phyloP scores from a whole-genome alignment of 768 basidiomycete genomes.

The Suillus decipiens region DNA sequence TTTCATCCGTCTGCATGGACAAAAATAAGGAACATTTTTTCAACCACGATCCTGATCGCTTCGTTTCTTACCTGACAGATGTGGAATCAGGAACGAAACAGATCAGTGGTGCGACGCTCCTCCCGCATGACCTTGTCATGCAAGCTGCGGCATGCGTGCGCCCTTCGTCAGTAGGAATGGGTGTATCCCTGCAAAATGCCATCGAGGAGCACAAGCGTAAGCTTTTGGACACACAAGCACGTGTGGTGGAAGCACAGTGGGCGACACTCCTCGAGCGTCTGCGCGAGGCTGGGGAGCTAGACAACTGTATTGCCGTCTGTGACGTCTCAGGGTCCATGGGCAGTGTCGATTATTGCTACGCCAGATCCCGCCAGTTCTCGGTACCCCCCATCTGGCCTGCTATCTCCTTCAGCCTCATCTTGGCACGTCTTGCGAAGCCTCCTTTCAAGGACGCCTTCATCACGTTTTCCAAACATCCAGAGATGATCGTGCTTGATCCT shows the following conservation, averaged over 20 bases:
- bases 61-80: constrained; percentile 54
- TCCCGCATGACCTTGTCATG: constrained; percentile 61
- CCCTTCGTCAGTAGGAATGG: background rate
- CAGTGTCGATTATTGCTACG: constrained; percentile 3
- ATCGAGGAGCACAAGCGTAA: constrained; percentile 31
- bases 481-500: constrained; percentile 52
- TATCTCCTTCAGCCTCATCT: constrained; percentile 63
- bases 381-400: constrained; percentile 58
- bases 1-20: constrained; percentile 64
- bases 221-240: constrained; percentile 36
- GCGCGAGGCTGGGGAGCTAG: constrained; percentile 52
- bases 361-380: constrained; percentile 12
- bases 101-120: constrained; percentile 67
- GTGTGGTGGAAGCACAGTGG: constrained; percentile 70
- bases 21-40: constrained; percentile 55
- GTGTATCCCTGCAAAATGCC: constrained; percentile 4
- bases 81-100: constrained; percentile 55
- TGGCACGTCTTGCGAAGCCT: constrained; percentile 60
- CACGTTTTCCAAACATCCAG: constrained; percentile 59
- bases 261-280: constrained; percentile 54
- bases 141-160: constrained; percentile 30
- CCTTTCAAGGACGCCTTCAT: constrained; percentile 71
- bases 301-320: constrained; percentile 66
- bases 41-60: constrained; percentile 58
- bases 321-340: constrained; percentile 82